phyloP scores from a whole-genome alignment of 2,329 filamentous ascomycete species.

The Tolypocladium pustulatum region DNA sequence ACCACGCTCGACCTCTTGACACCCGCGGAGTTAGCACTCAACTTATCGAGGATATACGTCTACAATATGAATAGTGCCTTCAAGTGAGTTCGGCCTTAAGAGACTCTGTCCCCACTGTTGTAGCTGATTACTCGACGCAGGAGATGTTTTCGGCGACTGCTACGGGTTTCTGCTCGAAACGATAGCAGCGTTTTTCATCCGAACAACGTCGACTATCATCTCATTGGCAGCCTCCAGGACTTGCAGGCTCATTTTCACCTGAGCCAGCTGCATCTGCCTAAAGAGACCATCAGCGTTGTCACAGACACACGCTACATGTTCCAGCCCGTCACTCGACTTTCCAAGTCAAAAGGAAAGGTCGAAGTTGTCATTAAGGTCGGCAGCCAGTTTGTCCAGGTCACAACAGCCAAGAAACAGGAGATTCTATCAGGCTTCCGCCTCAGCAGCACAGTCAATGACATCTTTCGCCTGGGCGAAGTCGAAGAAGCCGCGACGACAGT shows the following conservation, averaged over 20 bases:
- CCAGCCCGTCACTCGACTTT: constrained; percentile 53
- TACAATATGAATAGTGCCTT: constrained; percentile 68
- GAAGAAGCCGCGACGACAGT: constrained; percentile 57
- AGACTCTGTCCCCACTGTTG: no score
- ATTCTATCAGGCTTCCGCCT: constrained; percentile 52
- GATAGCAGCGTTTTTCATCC: constrained; percentile 52
- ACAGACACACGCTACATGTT: constrained; percentile 57
- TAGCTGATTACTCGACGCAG: constrained; percentile 7
- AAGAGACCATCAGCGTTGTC: constrained; percentile 59
- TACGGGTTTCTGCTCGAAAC: constrained; percentile 51
- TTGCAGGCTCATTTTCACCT: constrained; percentile 57
- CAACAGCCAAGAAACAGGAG: constrained; percentile 58
- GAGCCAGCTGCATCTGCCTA: constrained; percentile 54
- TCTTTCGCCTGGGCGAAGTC: constrained; percentile 57
- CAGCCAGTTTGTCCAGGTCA: constrained; percentile 59
- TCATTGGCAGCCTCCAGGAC: constrained; percentile 55
- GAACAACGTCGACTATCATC: constrained; percentile 53
- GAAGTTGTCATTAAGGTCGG: constrained; percentile 60
- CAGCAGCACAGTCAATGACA: constrained; percentile 57
- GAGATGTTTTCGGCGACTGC: constrained; percentile 54
- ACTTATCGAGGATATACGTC: constrained; percentile 52
- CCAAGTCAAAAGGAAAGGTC: constrained; percentile 60
- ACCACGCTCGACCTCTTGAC: constrained; percentile 52
- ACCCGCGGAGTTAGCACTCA: constrained; percentile 48
- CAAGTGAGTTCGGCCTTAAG: constrained; percentile 25